phyloP scores from a whole-genome alignment of 331 rosid genomes.

The Malus hybrid region DNA sequence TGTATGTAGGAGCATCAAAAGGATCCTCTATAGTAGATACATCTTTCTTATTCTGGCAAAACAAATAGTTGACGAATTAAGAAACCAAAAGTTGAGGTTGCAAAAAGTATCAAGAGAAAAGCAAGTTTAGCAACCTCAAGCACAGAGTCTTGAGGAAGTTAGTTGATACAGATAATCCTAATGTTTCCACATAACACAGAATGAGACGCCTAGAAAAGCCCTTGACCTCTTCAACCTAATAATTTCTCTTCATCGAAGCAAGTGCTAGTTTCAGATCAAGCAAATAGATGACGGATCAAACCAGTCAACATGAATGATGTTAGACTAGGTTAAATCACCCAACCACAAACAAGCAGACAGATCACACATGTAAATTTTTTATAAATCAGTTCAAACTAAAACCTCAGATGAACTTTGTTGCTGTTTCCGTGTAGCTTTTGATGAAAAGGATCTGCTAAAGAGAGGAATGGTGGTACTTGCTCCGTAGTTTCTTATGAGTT shows the following conservation, averaged over 20 bases:
- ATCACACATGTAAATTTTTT: not conserved
- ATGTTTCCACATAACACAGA: not conserved
- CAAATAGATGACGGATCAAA: not conserved
- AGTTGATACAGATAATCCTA: too few species aligned
- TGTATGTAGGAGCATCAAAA: conserved; percentile 76
- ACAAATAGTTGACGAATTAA: not conserved
- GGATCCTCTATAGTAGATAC: conserved; percentile 76
- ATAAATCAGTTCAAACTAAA: conserved; percentile 5
- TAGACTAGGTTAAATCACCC: not conserved
- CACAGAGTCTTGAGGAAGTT: too few species aligned
- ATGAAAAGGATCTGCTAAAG: conserved; percentile 48
- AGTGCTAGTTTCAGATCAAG: not conserved
- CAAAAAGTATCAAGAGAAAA: too few species aligned
- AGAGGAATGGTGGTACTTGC: conserved; percentile 17
- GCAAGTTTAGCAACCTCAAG: too few species aligned
- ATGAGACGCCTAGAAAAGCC: not conserved
- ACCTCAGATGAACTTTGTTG: conserved; percentile 33
- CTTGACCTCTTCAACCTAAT: not conserved
- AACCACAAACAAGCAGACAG: not conserved
- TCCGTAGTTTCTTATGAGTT: conserved; percentile 22
- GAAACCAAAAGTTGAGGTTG: too few species aligned
- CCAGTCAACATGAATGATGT: not conserved
- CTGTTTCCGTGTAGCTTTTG: conserved; percentile 46
- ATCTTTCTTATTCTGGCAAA: conserved; percentile 70
- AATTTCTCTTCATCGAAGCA: not conserved